Evolutionary conservation across 495 filamentous ascomycete genomes (phyloP).

Genomic region (Talaromyces stipitatus): DNA sequence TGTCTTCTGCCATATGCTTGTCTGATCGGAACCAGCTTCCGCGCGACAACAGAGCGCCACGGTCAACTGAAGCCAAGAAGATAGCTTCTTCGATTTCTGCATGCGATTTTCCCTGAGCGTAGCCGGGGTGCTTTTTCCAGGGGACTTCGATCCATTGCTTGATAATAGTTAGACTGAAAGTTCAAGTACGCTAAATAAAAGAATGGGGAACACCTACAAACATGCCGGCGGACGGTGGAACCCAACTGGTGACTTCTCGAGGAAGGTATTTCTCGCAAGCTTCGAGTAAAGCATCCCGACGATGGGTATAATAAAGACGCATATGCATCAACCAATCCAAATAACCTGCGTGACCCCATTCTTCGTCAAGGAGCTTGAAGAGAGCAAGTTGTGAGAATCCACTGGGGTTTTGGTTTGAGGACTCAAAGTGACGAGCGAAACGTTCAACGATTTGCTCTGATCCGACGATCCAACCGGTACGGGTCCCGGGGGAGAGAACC

Average conservation of each 20-base stretch:
- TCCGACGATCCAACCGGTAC: conserved; percentile 59
- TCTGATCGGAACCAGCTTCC: conserved; percentile 87
- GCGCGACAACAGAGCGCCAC: conserved; percentile 65
- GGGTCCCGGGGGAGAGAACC: conserved; percentile 53
- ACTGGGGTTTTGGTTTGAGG: conserved; percentile 71
- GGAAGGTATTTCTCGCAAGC: conserved; percentile 81
- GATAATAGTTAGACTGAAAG: background rate
- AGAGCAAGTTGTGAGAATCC: conserved; percentile 77
- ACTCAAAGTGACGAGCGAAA: conserved; percentile 70
- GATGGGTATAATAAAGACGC: conserved; percentile 71
- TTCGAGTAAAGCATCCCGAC: conserved; percentile 67
- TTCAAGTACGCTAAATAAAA: background rate
- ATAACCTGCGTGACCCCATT: conserved; percentile 91
- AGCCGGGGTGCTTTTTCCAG: conserved; percentile 61
- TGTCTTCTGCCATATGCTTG: conserved; percentile 33
- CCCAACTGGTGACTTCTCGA: conserved; percentile 72
- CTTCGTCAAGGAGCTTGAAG: conserved; percentile 85
- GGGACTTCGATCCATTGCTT: conserved; percentile 85
- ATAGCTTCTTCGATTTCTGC: conserved; percentile 77
- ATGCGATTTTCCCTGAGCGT: conserved; percentile 46
- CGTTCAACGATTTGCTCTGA: conserved; percentile 76
- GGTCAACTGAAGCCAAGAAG: conserved; percentile 62
- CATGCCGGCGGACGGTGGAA: conserved; percentile 84
- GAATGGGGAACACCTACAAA: conserved; percentile 56
- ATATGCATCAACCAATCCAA: conserved; percentile 83